Conservation (phyloP, 2,329 filamentous ascomycete species). For the Phymatotrichopsis omnivora region DNA sequence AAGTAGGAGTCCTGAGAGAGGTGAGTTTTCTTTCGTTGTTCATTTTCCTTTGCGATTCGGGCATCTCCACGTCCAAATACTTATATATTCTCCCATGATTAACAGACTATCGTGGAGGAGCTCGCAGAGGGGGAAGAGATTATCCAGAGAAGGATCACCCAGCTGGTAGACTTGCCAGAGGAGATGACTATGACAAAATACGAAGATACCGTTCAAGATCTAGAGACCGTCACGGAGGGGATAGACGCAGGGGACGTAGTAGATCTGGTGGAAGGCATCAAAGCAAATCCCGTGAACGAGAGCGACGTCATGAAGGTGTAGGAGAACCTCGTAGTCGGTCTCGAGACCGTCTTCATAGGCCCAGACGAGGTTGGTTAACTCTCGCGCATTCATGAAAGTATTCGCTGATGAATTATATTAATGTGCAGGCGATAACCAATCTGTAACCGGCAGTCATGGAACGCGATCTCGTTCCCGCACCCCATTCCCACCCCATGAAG, state of each 20-base stretch:
- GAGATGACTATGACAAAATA: conserved; percentile 9
- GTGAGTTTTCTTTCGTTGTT: neutral
- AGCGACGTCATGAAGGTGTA: conserved; percentile 3
- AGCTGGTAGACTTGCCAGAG: neutral
- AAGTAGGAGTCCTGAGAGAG: conserved; percentile 4
- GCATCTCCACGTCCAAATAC: no score
- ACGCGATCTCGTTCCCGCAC: no score
- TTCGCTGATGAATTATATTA: no score
- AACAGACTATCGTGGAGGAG: conserved; percentile 8
- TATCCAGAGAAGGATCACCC: conserved; percentile 13
- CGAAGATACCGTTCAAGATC: conserved; percentile 18
- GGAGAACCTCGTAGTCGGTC: conserved; percentile 11
- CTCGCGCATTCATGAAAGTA: no score
- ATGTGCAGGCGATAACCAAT: no score
- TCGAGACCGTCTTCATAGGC: conserved; percentile 8
- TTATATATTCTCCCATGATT: neutral
- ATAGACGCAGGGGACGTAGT: conserved; percentile 8
- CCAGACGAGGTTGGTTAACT: conserved; percentile 9
- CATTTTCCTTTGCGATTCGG: no score
- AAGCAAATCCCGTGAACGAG: no score
- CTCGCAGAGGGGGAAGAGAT: conserved; percentile 8
- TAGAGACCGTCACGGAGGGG: no score
- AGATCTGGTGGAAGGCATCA: no score
- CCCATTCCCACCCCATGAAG: no score
- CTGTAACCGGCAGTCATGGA: no score